Percentiles rank a stretch among this genome's conserved stretches.
Evolutionary conservation across 805 yeast genomes (phyloP).

Genomic region (Wickerhamiella azyma): DNA sequence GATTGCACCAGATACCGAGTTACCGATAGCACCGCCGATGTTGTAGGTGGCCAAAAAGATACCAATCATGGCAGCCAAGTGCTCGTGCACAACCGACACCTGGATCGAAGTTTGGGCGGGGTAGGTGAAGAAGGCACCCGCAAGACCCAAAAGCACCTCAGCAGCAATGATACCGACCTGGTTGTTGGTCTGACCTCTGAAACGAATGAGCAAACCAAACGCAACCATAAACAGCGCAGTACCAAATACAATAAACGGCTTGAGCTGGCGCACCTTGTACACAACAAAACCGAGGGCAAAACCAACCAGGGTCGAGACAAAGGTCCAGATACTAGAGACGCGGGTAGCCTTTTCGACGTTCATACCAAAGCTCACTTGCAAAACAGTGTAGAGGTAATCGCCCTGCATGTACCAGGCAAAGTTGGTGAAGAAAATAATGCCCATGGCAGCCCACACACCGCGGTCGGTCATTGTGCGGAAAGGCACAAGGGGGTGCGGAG

Average conservation of each 20-base stretch:
- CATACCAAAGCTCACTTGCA: conserved; percentile 50
- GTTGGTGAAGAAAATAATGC: conserved; percentile 44
- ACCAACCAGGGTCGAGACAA: conserved; percentile 50
- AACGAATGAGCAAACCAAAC: conserved; percentile 45
- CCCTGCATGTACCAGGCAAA: conserved; percentile 57
- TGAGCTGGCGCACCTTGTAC: conserved; percentile 36
- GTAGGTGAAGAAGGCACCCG: conserved; percentile 61
- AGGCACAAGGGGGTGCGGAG: conserved; percentile 57
- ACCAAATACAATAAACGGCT: conserved; percentile 49
- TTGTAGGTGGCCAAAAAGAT: conserved; percentile 44
- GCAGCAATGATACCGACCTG: conserved; percentile 51
- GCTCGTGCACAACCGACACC: conserved; percentile 45
- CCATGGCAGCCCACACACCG: conserved; percentile 60
- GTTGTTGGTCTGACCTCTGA: conserved; percentile 39
- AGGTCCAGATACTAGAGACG: conserved; percentile 47
- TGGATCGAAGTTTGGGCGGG: conserved; percentile 49
- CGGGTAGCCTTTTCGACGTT: conserved; percentile 50
- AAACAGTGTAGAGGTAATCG: conserved; percentile 53
- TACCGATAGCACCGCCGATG: conserved; percentile 52
- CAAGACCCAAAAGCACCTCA: conserved; percentile 51
- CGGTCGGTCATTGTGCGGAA: conserved; percentile 45
- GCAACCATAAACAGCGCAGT: conserved; percentile 43
- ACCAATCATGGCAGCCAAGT: conserved; percentile 49
- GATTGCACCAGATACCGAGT: conserved; percentile 52
- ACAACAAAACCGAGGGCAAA: conserved; percentile 44